Conservation (phyloP, 768 basidiomycete species). For the Suillus luteus region DNA sequence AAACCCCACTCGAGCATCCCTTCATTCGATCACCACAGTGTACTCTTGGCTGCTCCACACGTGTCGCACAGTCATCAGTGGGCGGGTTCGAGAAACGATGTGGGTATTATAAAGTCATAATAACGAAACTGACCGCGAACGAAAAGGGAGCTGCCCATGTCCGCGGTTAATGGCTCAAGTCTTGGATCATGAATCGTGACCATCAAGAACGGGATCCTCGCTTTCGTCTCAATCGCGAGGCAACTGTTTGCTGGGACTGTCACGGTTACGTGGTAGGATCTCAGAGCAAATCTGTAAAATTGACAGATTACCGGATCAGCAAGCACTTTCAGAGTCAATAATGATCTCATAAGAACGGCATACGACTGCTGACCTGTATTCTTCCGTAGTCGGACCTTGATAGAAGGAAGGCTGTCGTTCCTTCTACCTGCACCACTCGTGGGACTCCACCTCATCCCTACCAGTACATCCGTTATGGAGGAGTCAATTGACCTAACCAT, state of each 20-base stretch:
- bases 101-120: background rate
- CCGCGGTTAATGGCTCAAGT: background rate
- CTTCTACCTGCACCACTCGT: background rate
- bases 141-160: background rate
- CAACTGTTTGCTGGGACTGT: background rate
- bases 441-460: background rate
- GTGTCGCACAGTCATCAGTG: background rate
- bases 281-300: background rate
- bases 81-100: background rate
- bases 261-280: background rate
- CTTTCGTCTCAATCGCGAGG: background rate
- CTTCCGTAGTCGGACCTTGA: background rate
- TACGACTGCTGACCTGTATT: background rate
- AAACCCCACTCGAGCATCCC: conserved; percentile 35
- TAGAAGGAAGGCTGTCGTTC: background rate
- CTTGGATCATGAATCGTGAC: background rate
- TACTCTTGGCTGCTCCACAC: conserved; percentile 42
- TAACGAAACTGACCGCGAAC: background rate
- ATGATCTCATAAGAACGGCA: background rate
- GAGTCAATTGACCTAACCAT: background rate
- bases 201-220: background rate
- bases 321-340: background rate
- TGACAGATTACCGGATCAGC: background rate
- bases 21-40: conserved; percentile 64
- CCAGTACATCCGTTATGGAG: background rate